phyloP scores from a whole-genome alignment of 2,329 filamentous ascomycete genomes.

The Dendryphion nanum region DNA sequence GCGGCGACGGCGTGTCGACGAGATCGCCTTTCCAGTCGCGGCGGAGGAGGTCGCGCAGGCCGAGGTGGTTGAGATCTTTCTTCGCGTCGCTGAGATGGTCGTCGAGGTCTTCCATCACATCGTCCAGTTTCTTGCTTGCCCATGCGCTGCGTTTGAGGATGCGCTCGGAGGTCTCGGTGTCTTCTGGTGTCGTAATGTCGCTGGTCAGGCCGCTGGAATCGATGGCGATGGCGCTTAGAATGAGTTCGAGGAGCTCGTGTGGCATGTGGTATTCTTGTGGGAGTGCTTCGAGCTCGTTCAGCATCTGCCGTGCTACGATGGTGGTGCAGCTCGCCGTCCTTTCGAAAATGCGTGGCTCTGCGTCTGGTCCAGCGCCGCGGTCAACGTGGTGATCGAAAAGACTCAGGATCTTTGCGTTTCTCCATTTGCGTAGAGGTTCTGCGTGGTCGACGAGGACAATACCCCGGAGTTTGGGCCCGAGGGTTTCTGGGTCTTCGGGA shows the following conservation, averaged over 20 bases:
- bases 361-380: constrained; percentile 41
- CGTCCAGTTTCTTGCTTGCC: constrained; percentile 37
- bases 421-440: constrained; percentile 45
- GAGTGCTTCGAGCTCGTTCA: constrained; percentile 45
- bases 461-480: constrained; percentile 43
- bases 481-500: constrained; percentile 47
- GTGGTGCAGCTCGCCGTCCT: constrained; percentile 47
- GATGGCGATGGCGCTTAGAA: constrained; percentile 48
- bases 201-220: constrained; percentile 43
- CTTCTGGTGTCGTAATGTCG: constrained; percentile 39
- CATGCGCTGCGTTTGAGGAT: constrained; percentile 45
- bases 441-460: constrained; percentile 49
- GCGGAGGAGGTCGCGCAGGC: constrained; percentile 45
- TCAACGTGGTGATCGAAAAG: constrained; percentile 51
- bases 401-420: constrained; percentile 42
- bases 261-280: constrained; percentile 49
- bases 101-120: constrained; percentile 45
- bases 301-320: constrained; percentile 48
- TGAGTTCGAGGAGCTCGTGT: constrained; percentile 50
- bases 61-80: constrained; percentile 43
- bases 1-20: constrained; percentile 47
- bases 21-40: constrained; percentile 51
- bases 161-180: constrained; percentile 40
- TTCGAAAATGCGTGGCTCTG: constrained; percentile 46
- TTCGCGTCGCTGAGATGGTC: constrained; percentile 42